Evolutionary conservation across 2,329 filamentous ascomycete genomes (phyloP).

Genomic region (Beauveria sp.): DNA sequence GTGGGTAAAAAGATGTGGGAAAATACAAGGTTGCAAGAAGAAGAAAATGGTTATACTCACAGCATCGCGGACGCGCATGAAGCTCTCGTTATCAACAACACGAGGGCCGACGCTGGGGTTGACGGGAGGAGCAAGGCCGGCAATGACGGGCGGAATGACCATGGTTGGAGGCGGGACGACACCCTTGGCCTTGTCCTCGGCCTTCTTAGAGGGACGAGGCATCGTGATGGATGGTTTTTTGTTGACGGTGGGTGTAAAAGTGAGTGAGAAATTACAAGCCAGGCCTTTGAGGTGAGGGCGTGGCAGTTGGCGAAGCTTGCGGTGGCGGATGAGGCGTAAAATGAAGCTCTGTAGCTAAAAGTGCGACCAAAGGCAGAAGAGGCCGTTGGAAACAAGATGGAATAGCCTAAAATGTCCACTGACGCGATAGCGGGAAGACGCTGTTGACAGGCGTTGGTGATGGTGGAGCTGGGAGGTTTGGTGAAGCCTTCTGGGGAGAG

Average conservation of each 20-base stretch:
- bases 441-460: slow-evolving; percentile 15
- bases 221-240: slow-evolving; percentile 24
- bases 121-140: slow-evolving; percentile 17
- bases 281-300: background rate
- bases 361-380: background rate
- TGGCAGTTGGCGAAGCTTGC: background rate
- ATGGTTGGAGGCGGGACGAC: slow-evolving; percentile 31
- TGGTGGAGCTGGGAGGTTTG: slow-evolving; percentile 17
- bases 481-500: slow-evolving; percentile 10
- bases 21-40: slow-evolving; percentile 8
- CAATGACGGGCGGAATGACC: slow-evolving; percentile 26
- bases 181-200: slow-evolving; percentile 29
- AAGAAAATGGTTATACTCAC: slow-evolving; percentile 47
- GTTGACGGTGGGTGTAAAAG: slow-evolving; percentile 12
- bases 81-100: slow-evolving; percentile 63
- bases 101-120: slow-evolving; percentile 14
- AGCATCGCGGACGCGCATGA: slow-evolving; percentile 71
- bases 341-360: background rate
- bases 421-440: slow-evolving; percentile 9
- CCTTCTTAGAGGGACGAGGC: slow-evolving; percentile 40
- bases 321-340: background rate
- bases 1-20: background rate
- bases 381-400: background rate
- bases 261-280: background rate
- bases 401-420: slow-evolving; percentile 8